Percentiles rank a stretch among this genome's conserved stretches.
Conservation (phyloP, 306 rosid genomes). For the Astragalus membranaceus region DNA sequence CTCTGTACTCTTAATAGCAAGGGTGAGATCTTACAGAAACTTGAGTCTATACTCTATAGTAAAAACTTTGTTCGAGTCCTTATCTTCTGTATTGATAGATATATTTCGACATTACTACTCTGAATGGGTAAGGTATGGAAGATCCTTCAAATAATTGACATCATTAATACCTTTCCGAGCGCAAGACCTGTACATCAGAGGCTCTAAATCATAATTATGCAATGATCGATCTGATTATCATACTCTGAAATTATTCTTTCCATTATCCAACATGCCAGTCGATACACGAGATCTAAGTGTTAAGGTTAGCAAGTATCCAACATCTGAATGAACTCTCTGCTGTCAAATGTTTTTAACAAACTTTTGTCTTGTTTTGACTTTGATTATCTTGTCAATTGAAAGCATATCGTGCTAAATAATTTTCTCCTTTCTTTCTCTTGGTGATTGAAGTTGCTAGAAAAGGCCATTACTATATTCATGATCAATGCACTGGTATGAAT, state of each 20-base stretch:
- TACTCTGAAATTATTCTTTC: not conserved
- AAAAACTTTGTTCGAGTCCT: not conserved
- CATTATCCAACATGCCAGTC: not conserved
- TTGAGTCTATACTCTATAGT: not conserved
- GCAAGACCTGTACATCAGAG: not conserved
- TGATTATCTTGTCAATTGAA: not conserved
- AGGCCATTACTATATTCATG: not conserved
- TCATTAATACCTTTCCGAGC: not conserved
- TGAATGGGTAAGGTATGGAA: too few species aligned
- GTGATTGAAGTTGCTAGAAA: not conserved
- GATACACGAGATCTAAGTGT: not conserved
- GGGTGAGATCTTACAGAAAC: conserved; percentile 10
- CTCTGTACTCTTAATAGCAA: conserved; percentile 9
- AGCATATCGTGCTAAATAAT: not conserved
- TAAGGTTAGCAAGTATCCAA: not conserved
- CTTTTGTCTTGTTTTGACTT: not conserved
- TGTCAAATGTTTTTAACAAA: too few species aligned
- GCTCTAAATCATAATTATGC: not conserved
- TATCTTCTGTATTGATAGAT: conserved; percentile 2
- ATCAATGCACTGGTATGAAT: not conserved
- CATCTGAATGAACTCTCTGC: too few species aligned
- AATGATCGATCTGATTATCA: not conserved
- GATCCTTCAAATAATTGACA: conserved; percentile 16
- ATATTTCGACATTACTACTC: not conserved
- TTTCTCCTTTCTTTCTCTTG: not conserved